Conservation (phyloP, 768 basidiomycete species). For the Fomitopsis serialis region DNA sequence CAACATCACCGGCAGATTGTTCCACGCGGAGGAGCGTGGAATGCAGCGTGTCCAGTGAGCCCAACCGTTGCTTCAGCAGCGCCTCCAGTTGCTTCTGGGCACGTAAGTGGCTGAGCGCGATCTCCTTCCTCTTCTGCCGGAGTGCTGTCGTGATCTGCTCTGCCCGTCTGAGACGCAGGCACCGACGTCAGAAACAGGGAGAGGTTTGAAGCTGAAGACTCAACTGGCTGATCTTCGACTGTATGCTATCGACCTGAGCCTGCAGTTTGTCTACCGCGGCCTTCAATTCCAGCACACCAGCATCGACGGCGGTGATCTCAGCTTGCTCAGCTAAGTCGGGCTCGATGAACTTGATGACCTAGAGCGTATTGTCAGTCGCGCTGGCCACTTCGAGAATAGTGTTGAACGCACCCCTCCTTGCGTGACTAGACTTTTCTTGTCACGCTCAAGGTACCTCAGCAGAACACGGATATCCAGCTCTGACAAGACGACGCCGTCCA, state of each 20-base stretch:
- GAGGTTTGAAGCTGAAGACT: slow-evolving; percentile 10
- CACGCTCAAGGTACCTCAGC: slow-evolving; percentile 74
- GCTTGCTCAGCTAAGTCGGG: slow-evolving; percentile 30
- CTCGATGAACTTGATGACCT: slow-evolving; percentile 82
- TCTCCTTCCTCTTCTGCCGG: slow-evolving; percentile 60
- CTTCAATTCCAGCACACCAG: slow-evolving; percentile 77
- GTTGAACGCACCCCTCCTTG: slow-evolving; percentile 55
- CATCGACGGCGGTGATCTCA: slow-evolving; percentile 72
- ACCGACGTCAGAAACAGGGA: neutral
- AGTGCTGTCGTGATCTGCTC: slow-evolving; percentile 61
- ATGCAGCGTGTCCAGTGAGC: slow-evolving; percentile 68
- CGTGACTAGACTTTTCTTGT: slow-evolving; percentile 55
- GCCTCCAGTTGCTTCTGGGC: slow-evolving; percentile 80
- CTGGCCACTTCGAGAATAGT: neutral
- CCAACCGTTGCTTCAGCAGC: slow-evolving; percentile 67
- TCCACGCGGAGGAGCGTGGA: slow-evolving; percentile 79
- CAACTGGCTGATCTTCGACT: slow-evolving; percentile 70
- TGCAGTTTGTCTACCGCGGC: slow-evolving; percentile 62
- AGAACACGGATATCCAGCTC: slow-evolving; percentile 65
- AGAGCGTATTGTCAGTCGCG: neutral
- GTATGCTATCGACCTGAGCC: slow-evolving; percentile 62
- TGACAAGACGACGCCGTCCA: slow-evolving; percentile 43
- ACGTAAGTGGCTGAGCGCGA: slow-evolving; percentile 74
- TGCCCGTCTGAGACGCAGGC: slow-evolving; percentile 45
- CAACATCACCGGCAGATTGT: slow-evolving; percentile 82